Evolutionary conservation across 2,329 filamentous ascomycete genomes (phyloP).

Genomic region (Didymella glomerata): DNA sequence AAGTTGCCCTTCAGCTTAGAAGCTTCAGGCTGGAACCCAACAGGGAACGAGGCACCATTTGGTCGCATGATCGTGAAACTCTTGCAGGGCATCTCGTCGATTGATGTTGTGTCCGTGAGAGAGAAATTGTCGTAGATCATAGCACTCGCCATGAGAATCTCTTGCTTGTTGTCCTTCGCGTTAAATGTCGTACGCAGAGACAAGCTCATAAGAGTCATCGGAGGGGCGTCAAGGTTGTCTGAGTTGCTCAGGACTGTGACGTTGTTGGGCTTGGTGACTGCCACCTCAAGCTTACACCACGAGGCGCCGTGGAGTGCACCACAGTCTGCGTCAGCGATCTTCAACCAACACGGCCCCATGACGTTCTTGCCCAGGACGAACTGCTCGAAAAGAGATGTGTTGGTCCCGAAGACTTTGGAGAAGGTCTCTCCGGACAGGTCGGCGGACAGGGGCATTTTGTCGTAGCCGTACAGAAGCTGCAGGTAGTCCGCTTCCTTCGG

Average conservation of each 20-base stretch:
- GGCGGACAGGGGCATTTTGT: slow-evolving; percentile 76
- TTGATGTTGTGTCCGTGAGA: slow-evolving; percentile 84
- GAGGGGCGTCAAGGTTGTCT: slow-evolving; percentile 83
- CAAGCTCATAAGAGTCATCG: slow-evolving; percentile 94
- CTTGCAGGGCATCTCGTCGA: slow-evolving; percentile 86
- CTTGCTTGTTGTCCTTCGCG: slow-evolving; percentile 91
- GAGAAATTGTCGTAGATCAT: slow-evolving; percentile 92
- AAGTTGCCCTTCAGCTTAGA: slow-evolving; percentile 79
- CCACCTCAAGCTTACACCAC: slow-evolving; percentile 94
- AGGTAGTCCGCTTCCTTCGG: slow-evolving; percentile 91
- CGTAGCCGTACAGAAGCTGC: slow-evolving; percentile 95
- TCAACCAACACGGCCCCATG: slow-evolving; percentile 98
- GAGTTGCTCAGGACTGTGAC: slow-evolving; percentile 77
- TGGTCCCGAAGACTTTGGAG: slow-evolving; percentile 91
- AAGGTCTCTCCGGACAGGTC: slow-evolving; percentile 84
- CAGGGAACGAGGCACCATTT: slow-evolving; percentile 75
- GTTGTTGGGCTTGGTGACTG: slow-evolving; percentile 78
- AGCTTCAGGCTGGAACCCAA: slow-evolving; percentile 83
- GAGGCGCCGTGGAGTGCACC: slow-evolving; percentile 87
- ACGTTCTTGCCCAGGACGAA: slow-evolving; percentile 99
- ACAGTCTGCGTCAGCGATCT: slow-evolving; percentile 86
- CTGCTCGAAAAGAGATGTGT: slow-evolving; percentile 94
- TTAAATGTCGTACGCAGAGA: slow-evolving; percentile 89
- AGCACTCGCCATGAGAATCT: slow-evolving; percentile 89
- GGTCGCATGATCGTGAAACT: slow-evolving; percentile 94